These are phyloP conservation scores for Neckera pumila DNA, from an alignment of 225 moss, liverwort and hornwort genomes.

Conservation along the genomic window DNA sequence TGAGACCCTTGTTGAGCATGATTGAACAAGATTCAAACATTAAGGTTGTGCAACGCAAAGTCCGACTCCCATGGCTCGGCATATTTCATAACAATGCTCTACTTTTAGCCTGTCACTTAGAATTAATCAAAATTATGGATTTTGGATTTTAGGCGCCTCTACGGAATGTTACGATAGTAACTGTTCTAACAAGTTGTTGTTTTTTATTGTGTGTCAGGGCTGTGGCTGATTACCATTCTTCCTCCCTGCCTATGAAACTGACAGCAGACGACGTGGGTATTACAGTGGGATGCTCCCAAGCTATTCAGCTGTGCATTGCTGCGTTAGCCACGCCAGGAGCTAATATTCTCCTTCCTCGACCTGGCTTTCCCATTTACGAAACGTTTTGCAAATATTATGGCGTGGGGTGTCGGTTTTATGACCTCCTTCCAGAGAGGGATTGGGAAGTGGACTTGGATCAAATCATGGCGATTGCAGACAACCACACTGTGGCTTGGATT, in stretches of 20 bases:
- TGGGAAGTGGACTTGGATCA: conserved; percentile 77
- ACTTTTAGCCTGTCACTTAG: neutral
- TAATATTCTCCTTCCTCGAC: conserved; percentile 74
- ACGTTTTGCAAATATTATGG: conserved; percentile 63
- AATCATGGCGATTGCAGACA: conserved; percentile 37
- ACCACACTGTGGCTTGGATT: conserved; percentile 59
- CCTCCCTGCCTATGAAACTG: conserved; percentile 31
- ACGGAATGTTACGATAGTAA: neutral
- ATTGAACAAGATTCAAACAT: neutral
- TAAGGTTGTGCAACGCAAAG: neutral
- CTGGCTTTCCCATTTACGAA: conserved; percentile 84
- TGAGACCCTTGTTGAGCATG: neutral
- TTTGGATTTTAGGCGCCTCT: too few species aligned
- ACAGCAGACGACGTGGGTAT: conserved; percentile 56
- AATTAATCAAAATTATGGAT: neutral
- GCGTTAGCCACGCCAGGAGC: conserved; percentile 50
- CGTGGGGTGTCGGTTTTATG: conserved; percentile 55
- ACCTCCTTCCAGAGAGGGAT: conserved; percentile 54
- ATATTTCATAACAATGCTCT: neutral
- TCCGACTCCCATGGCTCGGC: neutral
- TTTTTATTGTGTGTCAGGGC: conserved; percentile 17
- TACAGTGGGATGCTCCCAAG: conserved; percentile 69
- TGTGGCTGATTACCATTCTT: conserved; percentile 73
- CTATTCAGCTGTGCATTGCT: conserved; percentile 67
- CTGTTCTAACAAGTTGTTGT: neutral